Evolutionary conservation across 768 basidiomycete species (phyloP), one percentile per base, ranked within the genome.

Genomic region (Flagelloscypha sp.): DNA sequence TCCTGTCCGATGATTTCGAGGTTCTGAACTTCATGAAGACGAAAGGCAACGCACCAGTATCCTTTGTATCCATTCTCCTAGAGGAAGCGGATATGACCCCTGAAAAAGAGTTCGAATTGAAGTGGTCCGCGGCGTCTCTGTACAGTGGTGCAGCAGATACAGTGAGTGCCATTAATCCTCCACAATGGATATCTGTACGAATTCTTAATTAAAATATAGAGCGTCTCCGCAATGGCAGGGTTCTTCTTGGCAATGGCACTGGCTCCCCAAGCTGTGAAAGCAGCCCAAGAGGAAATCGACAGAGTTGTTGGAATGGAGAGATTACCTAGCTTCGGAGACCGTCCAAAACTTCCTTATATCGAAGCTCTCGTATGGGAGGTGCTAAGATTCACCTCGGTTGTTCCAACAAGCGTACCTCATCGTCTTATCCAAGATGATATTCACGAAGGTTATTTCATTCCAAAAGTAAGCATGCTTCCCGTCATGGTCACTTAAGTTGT

Each of bases 101-200:
- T 7, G 56, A 57, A 8, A 54, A 61, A 24, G 57, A 62, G 32
- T 54, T 50, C 25, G 56, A 62, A 24, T 59, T 66, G 37, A 69
- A 65, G 42, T 66, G 65, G 63, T 56, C 59, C 7, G 56, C 63
- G 21, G 69, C 64, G 0, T 66, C 70, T 4, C 54, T 72, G 10
- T 76, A 74, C 29, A 62, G 63, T 5, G 66, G 67, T 35, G 66
- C 68, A 7, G 60, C 66, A 5, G 67, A 70, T 42, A 61, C 58
- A 0, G 61, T 58, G 44, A 40, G 56, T 39, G 15, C 31, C 11
- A 33, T 25, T 35, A 6, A 28, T 35, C n/a, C n/a, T n/a, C n/a
- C n/a, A n/a, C n/a, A n/a, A n/a, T n/a, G n/a, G n/a, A n/a, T n/a
- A n/a, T n/a, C n/a, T n/a, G n/a, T n/a, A n/a, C n/a, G n/a, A n/a